Evolutionary conservation across 805 yeast species (phyloP).

Genomic region (Saccharomyces paradoxus): DNA sequence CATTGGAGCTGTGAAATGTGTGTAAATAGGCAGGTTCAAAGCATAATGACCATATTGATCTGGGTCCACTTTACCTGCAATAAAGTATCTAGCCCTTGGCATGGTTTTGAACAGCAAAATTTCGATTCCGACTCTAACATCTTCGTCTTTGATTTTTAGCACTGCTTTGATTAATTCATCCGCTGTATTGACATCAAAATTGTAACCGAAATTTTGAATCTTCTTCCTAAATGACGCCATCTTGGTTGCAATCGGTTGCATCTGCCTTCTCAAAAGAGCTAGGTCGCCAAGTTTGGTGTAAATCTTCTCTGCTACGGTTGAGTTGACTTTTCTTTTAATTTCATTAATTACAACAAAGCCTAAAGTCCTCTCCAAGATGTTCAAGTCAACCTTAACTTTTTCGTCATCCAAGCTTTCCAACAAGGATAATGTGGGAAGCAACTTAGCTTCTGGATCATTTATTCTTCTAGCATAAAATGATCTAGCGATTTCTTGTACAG

Average conservation of each 20-base stretch:
- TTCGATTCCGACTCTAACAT: conserved; percentile 65
- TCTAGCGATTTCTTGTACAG: conserved; percentile 19
- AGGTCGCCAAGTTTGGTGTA: conserved; percentile 70
- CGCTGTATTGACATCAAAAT: conserved; percentile 66
- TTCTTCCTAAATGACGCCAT: conserved; percentile 71
- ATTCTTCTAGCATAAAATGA: conserved; percentile 22
- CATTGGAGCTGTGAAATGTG: conserved; percentile 90
- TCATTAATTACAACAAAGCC: conserved; percentile 62
- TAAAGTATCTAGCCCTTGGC: conserved; percentile 76
- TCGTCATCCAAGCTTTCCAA: conserved; percentile 83
- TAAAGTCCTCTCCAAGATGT: conserved; percentile 55
- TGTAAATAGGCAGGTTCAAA: conserved; percentile 74
- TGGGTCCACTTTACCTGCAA: conserved; percentile 81
- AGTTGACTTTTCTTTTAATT: conserved; percentile 70
- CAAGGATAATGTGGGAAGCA: conserved; percentile 44
- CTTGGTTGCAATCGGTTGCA: conserved; percentile 73
- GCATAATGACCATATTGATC: conserved; percentile 73
- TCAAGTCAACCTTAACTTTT: conserved; percentile 59
- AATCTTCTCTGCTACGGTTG: conserved; percentile 73
- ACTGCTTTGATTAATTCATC: conserved; percentile 67
- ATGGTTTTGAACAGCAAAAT: conserved; percentile 72
- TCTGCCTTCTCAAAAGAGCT: conserved; percentile 81
- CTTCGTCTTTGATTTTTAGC: conserved; percentile 50
- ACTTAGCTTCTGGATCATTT: conserved; percentile 8
- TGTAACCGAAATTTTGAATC: conserved; percentile 55